Conservation (phyloP, 2,329 filamentous ascomycete genomes). For the Trichoderma sp. region DNA sequence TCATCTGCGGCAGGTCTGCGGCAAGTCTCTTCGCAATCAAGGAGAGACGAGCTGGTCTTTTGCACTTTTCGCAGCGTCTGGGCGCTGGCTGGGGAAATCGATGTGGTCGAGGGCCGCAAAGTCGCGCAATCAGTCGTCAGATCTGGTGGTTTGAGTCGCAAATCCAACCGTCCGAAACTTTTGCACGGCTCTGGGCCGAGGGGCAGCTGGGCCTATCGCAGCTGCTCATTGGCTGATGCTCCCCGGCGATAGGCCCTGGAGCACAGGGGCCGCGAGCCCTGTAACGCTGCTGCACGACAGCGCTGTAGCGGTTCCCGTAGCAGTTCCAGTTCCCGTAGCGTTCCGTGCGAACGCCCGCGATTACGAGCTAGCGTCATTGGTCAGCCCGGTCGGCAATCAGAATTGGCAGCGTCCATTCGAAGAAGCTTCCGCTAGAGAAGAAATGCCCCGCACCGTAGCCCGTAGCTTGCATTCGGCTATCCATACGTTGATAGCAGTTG, state of each 20-base stretch:
- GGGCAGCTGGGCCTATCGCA: slow-evolving; percentile 1
- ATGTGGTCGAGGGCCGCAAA: background rate
- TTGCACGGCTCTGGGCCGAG: slow-evolving; percentile 15
- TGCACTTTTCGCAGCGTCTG: background rate
- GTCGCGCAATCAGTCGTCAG: slow-evolving; percentile 4
- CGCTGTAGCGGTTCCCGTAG: slow-evolving; percentile 1
- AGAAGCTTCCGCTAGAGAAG: background rate
- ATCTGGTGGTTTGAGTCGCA: slow-evolving; percentile 11
- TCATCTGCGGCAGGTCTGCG: slow-evolving; percentile 41
- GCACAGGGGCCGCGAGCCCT: slow-evolving; percentile 3
- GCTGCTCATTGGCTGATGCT: slow-evolving; percentile 13
- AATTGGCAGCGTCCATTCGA: background rate
- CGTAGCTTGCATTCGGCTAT: background rate
- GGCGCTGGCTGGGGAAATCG: background rate
- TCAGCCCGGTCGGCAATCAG: background rate
- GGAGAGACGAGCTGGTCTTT: background rate
- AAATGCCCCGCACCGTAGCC: background rate
- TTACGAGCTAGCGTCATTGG: background rate
- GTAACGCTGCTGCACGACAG: slow-evolving; percentile 7
- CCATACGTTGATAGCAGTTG: background rate
- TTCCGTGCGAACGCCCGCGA: background rate
- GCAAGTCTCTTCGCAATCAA: background rate
- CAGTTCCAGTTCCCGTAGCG: background rate
- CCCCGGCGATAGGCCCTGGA: background rate
- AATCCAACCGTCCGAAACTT: slow-evolving; percentile 22